A percentile compares a stretch with the other conserved stretches of the same genome.
Conservation (phyloP, 2,329 filamentous ascomycete species). For the Ophiostoma triangulosporum region DNA sequence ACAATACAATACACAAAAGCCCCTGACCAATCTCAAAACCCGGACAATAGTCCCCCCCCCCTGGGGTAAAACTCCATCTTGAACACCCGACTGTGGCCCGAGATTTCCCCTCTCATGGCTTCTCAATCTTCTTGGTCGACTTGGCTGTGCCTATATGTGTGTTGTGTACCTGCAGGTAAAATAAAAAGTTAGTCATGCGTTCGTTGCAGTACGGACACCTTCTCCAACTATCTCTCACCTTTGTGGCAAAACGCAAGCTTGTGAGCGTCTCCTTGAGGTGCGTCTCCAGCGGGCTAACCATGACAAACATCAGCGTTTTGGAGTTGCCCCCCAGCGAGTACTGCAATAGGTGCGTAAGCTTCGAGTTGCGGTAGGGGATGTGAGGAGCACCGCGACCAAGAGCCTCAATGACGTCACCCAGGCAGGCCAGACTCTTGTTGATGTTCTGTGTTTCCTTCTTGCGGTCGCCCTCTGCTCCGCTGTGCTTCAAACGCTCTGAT, state of each 20-base stretch:
- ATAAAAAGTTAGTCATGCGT: neutral
- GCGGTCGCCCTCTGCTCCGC: slow-evolving; percentile 70
- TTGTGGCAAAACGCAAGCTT: slow-evolving; percentile 89
- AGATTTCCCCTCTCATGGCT: neutral
- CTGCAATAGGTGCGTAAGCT: slow-evolving; percentile 90
- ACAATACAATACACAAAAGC: neutral
- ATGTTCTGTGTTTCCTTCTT: slow-evolving; percentile 94
- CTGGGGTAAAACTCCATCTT: no score
- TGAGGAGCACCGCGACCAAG: slow-evolving; percentile 75
- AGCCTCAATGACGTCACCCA: slow-evolving; percentile 89
- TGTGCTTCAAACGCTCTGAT: slow-evolving; percentile 80
- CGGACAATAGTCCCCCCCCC: neutral
- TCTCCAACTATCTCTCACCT: slow-evolving; percentile 40
- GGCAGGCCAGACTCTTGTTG: slow-evolving; percentile 83
- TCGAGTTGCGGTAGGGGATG: slow-evolving; percentile 90
- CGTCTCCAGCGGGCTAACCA: slow-evolving; percentile 83
- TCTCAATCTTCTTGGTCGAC: slow-evolving; percentile 46
- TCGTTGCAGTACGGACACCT: neutral
- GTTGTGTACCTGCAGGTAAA: slow-evolving; percentile 53
- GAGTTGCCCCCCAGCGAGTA: slow-evolving; percentile 90
- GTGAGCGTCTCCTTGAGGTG: slow-evolving; percentile 89
- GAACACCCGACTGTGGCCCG: neutral
- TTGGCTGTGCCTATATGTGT: slow-evolving; percentile 87
- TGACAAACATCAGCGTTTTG: slow-evolving; percentile 98
- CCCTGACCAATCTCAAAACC: neutral